Conservation (phyloP, 768 basidiomycete genomes). For the Sistotremastrum niveocremeum region DNA sequence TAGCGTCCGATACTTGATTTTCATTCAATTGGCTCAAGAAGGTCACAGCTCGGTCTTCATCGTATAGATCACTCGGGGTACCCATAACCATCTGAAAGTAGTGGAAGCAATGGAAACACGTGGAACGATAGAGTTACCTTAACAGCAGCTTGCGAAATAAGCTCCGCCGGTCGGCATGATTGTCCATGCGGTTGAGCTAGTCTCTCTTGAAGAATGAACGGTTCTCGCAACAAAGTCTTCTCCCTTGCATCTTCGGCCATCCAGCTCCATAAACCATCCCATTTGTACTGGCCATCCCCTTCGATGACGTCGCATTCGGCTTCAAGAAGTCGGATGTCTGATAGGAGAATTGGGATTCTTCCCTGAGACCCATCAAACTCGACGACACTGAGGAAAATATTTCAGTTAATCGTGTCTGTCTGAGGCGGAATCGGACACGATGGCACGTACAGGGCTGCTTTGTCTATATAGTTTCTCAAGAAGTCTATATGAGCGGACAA, state of each 20-base stretch:
- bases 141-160: slow-evolving; percentile 50
- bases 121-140: slow-evolving; percentile 34
- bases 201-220: slow-evolving; percentile 29
- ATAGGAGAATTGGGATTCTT: slow-evolving; percentile 18
- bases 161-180: too few species aligned
- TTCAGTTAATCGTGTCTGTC: slow-evolving; percentile 5
- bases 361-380: slow-evolving; percentile 36
- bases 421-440: not conserved
- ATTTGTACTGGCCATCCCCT: slow-evolving; percentile 25
- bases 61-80: slow-evolving; percentile 55
- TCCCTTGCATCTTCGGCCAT: slow-evolving; percentile 65
- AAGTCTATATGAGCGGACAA: slow-evolving; percentile 72
- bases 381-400: slow-evolving; percentile 35
- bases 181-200: too few species aligned
- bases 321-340: slow-evolving; percentile 30
- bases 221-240: slow-evolving; percentile 44
- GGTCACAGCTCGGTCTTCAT: slow-evolving; percentile 40
- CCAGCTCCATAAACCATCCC: slow-evolving; percentile 67
- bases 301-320: slow-evolving; percentile 39
- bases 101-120: not conserved
- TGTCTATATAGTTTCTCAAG: slow-evolving; percentile 69
- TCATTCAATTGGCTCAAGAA: slow-evolving; percentile 48
- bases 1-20: slow-evolving; percentile 38
- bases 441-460: slow-evolving; percentile 67
- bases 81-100: slow-evolving; percentile 58